Conservation (phyloP, 1,139 yeast species). For the Suhomyces panamericanus region DNA sequence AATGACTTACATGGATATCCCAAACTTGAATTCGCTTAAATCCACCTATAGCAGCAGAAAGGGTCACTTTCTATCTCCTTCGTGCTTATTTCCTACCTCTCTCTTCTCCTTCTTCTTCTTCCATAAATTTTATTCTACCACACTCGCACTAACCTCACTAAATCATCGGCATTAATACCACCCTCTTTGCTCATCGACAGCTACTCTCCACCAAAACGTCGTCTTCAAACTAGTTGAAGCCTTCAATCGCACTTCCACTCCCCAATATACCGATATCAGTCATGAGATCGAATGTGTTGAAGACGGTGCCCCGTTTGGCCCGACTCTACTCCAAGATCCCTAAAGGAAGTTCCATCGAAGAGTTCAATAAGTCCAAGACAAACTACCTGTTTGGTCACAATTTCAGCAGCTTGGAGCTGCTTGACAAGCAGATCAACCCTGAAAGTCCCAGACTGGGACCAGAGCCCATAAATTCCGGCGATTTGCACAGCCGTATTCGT, state of each 20-base stretch:
- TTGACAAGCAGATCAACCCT: conserved; percentile 16
- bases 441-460: conserved; percentile 6
- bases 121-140: too few species aligned
- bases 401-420: conserved; percentile 23
- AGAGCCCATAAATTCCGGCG: conserved; percentile 12
- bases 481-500: conserved; percentile 12
- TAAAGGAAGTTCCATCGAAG: conserved; percentile 28
- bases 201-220: background rate
- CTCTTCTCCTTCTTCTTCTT: too few species aligned
- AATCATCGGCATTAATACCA: too few species aligned
- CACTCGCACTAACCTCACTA: too few species aligned
- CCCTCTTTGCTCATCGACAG: background rate
- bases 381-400: conserved; percentile 36
- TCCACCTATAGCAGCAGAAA: too few species aligned
- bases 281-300: conserved; percentile 1
- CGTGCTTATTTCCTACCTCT: too few species aligned
- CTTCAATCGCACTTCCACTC: too few species aligned
- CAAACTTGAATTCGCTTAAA: too few species aligned
- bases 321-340: conserved; percentile 10
- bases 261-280: too few species aligned
- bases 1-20: too few species aligned
- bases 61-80: too few species aligned
- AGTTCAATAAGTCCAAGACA: conserved; percentile 40
- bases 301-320: conserved; percentile 1
- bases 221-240: background rate